Conservation (phyloP, 768 basidiomycete species). For the Tylopilus subfusipes region DNA sequence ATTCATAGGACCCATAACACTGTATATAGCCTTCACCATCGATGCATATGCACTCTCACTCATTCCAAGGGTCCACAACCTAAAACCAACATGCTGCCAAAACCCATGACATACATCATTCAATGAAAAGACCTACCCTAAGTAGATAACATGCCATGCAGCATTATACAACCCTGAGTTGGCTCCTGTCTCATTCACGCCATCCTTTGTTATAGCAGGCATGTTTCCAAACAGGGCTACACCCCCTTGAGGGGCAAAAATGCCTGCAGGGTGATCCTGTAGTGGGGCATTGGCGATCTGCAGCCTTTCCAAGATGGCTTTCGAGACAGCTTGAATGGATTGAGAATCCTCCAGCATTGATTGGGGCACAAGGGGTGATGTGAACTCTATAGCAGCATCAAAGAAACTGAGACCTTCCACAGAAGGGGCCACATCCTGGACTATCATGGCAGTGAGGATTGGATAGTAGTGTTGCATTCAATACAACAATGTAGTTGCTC, state of each 20-base stretch:
- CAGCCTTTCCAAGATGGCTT: constrained; percentile 18
- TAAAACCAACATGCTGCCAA: not conserved
- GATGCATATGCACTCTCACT: not conserved
- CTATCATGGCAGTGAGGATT: constrained; percentile 5
- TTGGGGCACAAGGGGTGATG: constrained; percentile 15
- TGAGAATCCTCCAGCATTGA: constrained; percentile 3
- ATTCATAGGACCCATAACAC: constrained; percentile 2
- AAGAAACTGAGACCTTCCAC: constrained; percentile 6
- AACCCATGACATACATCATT: not conserved
- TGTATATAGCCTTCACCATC: not conserved
- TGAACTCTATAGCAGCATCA: constrained; percentile 3
- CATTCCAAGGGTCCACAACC: constrained; percentile 12
- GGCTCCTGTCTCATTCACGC: constrained; percentile 12
- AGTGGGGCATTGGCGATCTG: not conserved
- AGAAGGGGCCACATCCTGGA: constrained; percentile 3
- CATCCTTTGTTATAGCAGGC: constrained; percentile 5
- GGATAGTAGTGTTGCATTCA: constrained; percentile 13
- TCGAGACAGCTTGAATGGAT: constrained; percentile 5
- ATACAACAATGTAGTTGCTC: constrained; percentile 6
- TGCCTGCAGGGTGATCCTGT: not conserved
- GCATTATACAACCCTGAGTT: constrained; percentile 20
- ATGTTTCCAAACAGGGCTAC: constrained; percentile 11
- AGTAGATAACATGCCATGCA: constrained; percentile 11
- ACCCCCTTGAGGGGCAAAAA: not conserved
- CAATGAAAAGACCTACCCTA: not conserved